These are phyloP conservation scores for Citrus sinensis DNA, from an alignment of 345 rosid genomes.

Conservation along the genomic window DNA sequence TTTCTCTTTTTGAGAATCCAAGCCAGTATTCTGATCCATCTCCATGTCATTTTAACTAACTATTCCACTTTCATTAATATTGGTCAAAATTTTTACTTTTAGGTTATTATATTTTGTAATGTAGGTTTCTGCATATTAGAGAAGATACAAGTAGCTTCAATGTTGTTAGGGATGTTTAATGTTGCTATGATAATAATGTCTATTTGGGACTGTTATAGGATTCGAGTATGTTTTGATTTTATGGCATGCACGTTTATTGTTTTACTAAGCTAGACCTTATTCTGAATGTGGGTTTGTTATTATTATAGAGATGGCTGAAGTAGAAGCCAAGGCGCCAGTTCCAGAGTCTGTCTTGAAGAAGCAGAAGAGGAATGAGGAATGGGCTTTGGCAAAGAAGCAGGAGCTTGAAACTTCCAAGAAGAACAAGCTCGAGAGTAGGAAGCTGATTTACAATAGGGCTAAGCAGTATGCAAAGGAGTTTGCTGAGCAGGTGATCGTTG, in stretches of 20 bases:
- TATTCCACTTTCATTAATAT: background rate
- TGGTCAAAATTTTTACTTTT: background rate
- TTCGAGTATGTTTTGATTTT: too few species aligned
- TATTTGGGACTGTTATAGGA: background rate
- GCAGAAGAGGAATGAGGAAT: slow-evolving; percentile 61
- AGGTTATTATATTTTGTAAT: background rate
- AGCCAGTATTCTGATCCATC: slow-evolving; percentile 15
- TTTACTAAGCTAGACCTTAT: background rate
- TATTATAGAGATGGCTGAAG: slow-evolving; percentile 40
- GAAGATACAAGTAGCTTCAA: background rate
- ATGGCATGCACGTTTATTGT: background rate
- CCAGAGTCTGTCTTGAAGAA: slow-evolving; percentile 76
- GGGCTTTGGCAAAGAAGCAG: slow-evolving; percentile 52
- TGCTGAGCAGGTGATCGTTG: slow-evolving; percentile 35
- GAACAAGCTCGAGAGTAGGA: slow-evolving; percentile 44
- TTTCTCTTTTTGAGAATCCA: slow-evolving; percentile 15
- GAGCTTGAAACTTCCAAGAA: slow-evolving; percentile 38
- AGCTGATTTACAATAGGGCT: slow-evolving; percentile 48
- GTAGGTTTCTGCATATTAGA: background rate
- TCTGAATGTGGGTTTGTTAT: background rate
- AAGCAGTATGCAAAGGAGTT: slow-evolving; percentile 53
- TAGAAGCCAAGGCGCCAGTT: slow-evolving; percentile 39
- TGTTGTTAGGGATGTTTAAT: background rate
- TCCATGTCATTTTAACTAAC: background rate
- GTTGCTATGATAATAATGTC: background rate